phyloP scores from a whole-genome alignment of 2,329 filamentous ascomycete species.

The Leptographium lundbergii region DNA sequence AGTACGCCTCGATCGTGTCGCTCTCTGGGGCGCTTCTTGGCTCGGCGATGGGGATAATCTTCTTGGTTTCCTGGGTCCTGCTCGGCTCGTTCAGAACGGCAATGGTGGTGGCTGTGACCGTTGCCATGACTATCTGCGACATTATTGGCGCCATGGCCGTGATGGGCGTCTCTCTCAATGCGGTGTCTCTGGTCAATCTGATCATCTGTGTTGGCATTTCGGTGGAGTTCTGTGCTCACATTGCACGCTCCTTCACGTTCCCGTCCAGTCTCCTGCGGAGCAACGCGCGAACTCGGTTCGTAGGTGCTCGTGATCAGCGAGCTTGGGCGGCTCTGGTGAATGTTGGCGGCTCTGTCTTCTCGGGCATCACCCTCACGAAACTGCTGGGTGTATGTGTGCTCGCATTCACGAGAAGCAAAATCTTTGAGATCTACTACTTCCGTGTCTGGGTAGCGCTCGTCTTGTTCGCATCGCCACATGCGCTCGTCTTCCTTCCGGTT shows the following conservation, averaged over 20 bases:
- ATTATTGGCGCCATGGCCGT: constrained; percentile 93
- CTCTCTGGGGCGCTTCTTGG: constrained; percentile 70
- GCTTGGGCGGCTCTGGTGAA: constrained; percentile 92
- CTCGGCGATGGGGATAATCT: constrained; percentile 74
- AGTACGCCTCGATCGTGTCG: constrained; percentile 75
- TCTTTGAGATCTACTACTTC: constrained; percentile 99
- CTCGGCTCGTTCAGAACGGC: constrained; percentile 77
- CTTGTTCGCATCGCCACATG: constrained; percentile 76
- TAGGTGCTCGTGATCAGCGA: constrained; percentile 62
- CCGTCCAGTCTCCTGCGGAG: constrained; percentile 75
- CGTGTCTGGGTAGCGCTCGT: constrained; percentile 90
- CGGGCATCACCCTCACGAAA: constrained; percentile 92
- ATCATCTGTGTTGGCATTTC: constrained; percentile 95
- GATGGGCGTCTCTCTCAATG: constrained; percentile 80
- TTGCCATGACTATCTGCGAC: constrained; percentile 86
- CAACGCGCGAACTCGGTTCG: constrained; percentile 62
- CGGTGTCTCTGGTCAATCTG: constrained; percentile 87
- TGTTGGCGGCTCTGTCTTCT: constrained; percentile 88
- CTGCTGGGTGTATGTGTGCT: constrained; percentile 82
- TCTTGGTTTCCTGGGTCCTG: constrained; percentile 64
- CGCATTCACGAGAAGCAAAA: constrained; percentile 92
- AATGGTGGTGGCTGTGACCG: constrained; percentile 69
- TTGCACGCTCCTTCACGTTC: constrained; percentile 92
- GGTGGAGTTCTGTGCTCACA: constrained; percentile 95
- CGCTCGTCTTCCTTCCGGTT: constrained; percentile 83